Evolutionary conservation across 1,284 basidiomycete genomes (phyloP).

Genomic region (Fomitopsis pinicola): DNA sequence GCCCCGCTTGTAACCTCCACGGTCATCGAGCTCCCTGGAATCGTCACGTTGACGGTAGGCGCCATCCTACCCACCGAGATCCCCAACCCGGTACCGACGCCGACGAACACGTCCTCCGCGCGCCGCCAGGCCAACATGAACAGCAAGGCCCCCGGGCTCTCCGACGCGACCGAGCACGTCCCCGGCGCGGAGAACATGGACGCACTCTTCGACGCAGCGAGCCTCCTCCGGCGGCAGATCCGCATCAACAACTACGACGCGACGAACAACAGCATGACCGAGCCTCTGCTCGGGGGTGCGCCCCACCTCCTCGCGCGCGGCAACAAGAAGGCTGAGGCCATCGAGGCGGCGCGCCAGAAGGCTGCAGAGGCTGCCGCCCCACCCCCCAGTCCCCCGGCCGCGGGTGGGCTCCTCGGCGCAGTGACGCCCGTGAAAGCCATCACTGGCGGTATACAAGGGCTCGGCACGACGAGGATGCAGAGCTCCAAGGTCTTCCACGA

Average conservation of each 20-base stretch:
- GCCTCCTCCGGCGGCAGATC: slow-evolving; percentile 5
- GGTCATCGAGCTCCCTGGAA: slow-evolving; percentile 2
- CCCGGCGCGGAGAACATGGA: background rate
- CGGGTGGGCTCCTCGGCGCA: background rate
- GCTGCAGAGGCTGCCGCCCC: background rate
- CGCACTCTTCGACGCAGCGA: background rate
- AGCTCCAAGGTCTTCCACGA: slow-evolving; percentile 9
- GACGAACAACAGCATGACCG: background rate
- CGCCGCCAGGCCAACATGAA: background rate
- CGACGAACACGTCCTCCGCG: background rate
- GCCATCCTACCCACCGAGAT: slow-evolving; percentile 13
- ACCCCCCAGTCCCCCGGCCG: background rate
- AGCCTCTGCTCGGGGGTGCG: background rate
- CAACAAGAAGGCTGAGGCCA: slow-evolving; percentile 2
- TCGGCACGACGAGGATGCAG: slow-evolving; percentile 8
- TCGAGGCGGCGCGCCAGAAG: background rate
- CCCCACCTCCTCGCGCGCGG: background rate
- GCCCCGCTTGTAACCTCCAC: slow-evolving; percentile 14
- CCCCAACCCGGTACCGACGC: slow-evolving; percentile 6
- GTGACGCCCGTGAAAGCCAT: slow-evolving; percentile 6
- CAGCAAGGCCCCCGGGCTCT: background rate
- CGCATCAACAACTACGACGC: slow-evolving; percentile 5
- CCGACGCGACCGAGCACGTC: background rate
- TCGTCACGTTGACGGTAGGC: slow-evolving; percentile 11
- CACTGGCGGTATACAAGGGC: background rate